These are phyloP conservation scores for Durotheca rogersii DNA, from an alignment of 495 filamentous ascomycete species.

Conservation along the genomic window DNA sequence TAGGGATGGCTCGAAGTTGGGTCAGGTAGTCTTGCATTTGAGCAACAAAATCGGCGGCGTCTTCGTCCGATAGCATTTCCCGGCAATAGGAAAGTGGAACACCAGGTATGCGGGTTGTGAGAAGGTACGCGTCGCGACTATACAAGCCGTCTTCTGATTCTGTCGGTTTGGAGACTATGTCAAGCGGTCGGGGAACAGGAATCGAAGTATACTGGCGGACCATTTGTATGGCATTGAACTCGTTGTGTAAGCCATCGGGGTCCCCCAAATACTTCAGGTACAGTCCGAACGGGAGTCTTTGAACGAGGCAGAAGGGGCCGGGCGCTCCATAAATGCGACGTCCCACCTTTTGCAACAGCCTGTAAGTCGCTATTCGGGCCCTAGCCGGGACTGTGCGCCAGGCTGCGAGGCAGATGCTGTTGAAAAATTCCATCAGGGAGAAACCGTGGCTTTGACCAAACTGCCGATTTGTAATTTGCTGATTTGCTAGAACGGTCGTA, in stretches of 20 bases:
- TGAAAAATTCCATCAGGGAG: neutral
- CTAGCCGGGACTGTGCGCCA: slow-evolving; percentile 26
- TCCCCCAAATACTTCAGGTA: slow-evolving; percentile 33
- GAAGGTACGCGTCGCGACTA: slow-evolving; percentile 16
- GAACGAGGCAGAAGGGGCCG: slow-evolving; percentile 8
- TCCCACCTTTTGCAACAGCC: slow-evolving; percentile 25
- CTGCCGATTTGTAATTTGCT: no score
- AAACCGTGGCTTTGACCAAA: neutral
- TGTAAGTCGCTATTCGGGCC: slow-evolving; percentile 25
- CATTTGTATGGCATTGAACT: slow-evolving; percentile 35
- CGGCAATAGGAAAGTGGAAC: slow-evolving; percentile 19
- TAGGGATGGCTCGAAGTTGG: slow-evolving; percentile 31
- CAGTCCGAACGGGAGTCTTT: slow-evolving; percentile 38
- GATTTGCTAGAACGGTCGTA: neutral
- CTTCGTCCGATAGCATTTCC: slow-evolving; percentile 23
- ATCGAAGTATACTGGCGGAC: slow-evolving; percentile 32
- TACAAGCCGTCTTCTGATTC: slow-evolving; percentile 7
- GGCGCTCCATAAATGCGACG: slow-evolving; percentile 21
- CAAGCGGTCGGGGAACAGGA: slow-evolving; percentile 30
- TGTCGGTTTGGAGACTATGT: slow-evolving; percentile 14
- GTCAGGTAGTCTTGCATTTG: slow-evolving; percentile 34
- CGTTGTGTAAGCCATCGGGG: slow-evolving; percentile 21
- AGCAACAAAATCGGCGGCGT: no score
- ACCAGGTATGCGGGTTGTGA: slow-evolving; percentile 30
- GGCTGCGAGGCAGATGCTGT: slow-evolving; percentile 9